These are phyloP conservation scores for Malassezia slooffiae DNA, from an alignment of 1,284 basidiomycete species.

Conservation along the genomic window DNA sequence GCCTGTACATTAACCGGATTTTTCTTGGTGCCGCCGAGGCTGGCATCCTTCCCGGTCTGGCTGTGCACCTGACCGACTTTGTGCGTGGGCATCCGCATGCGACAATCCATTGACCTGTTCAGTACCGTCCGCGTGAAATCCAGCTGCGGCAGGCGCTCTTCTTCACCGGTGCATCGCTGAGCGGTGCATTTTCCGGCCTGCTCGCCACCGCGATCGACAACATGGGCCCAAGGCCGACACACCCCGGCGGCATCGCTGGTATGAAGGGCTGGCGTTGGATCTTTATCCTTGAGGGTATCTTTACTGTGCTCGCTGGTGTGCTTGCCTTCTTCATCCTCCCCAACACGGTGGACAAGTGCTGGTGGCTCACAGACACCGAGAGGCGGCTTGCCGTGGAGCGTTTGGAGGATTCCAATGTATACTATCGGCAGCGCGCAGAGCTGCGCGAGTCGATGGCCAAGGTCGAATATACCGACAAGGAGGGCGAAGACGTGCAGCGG, in stretches of 20 bases:
- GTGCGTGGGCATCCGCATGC: too few relatives aligned
- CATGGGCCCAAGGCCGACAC: too few relatives aligned
- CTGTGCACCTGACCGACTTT: constrained; percentile 37
- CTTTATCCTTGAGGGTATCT: constrained; percentile 37
- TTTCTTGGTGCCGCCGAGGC: constrained; percentile 35
- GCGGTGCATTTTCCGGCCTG: constrained; percentile 36
- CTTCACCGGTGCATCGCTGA: constrained; percentile 34
- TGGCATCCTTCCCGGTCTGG: constrained; percentile 28
- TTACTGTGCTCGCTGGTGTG: constrained; percentile 32
- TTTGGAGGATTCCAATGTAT: too few relatives aligned
- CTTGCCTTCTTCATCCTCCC: constrained; percentile 26
- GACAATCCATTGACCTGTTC: too few relatives aligned
- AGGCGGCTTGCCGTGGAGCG: constrained; percentile 22
- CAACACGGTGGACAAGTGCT: constrained; percentile 22
- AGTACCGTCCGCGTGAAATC: constrained; percentile 32
- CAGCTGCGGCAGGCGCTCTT: constrained; percentile 36
- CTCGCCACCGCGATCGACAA: constrained; percentile 31
- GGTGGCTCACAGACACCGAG: constrained; percentile 26
- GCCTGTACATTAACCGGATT: constrained; percentile 32
- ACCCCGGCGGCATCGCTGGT: too few relatives aligned
- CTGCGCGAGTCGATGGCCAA: too few relatives aligned
- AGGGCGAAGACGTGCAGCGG: too few relatives aligned
- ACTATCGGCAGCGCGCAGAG: too few relatives aligned
- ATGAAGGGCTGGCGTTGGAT: constrained; percentile 29
- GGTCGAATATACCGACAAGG: too few relatives aligned